Evolutionary conservation across 2,329 filamentous ascomycete genomes (phyloP).

Genomic region (Cordyceps fumosorosea): DNA sequence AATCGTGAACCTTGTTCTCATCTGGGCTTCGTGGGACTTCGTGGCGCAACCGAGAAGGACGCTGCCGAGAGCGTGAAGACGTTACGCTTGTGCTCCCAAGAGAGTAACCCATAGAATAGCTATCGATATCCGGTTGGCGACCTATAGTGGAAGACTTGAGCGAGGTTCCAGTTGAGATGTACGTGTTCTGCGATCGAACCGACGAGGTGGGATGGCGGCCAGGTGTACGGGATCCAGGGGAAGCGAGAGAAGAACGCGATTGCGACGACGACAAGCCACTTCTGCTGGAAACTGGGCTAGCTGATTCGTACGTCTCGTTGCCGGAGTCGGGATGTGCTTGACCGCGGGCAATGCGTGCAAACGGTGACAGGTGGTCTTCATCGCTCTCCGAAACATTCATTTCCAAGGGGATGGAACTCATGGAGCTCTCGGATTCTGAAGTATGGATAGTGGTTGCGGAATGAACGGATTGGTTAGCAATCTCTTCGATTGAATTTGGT

Average conservation of each 20-base stretch:
- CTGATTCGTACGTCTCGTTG: constrained; percentile 53
- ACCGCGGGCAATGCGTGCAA: constrained; percentile 68
- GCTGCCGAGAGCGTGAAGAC: constrained; percentile 40
- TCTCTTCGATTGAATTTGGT: constrained; percentile 72
- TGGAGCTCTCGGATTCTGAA: constrained; percentile 43
- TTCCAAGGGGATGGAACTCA: constrained; percentile 49
- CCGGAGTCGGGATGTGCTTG: constrained; percentile 50
- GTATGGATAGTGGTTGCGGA: constrained; percentile 41
- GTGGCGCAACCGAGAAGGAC: constrained; percentile 67
- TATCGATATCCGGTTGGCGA: constrained; percentile 35
- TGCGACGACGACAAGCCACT: constrained; percentile 53
- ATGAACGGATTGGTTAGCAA: constrained; percentile 44
- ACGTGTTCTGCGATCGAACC: constrained; percentile 54
- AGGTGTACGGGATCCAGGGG: constrained; percentile 43
- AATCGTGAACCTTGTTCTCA: constrained; percentile 61
- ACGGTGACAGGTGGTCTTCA: constrained; percentile 67
- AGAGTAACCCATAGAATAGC: constrained; percentile 44
- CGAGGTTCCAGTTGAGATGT: constrained; percentile 59
- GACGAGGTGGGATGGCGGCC: constrained; percentile 44
- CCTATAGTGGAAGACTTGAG: constrained; percentile 29
- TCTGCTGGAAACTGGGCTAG: constrained; percentile 59
- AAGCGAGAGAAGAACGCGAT: constrained; percentile 40
- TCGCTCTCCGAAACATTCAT: constrained; percentile 64
- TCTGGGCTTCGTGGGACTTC: constrained; percentile 70
- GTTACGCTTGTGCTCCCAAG: constrained; percentile 34